Evolutionary conservation across 257 asterid genomes (phyloP).

Genomic region (Handroanthus guayacan): DNA sequence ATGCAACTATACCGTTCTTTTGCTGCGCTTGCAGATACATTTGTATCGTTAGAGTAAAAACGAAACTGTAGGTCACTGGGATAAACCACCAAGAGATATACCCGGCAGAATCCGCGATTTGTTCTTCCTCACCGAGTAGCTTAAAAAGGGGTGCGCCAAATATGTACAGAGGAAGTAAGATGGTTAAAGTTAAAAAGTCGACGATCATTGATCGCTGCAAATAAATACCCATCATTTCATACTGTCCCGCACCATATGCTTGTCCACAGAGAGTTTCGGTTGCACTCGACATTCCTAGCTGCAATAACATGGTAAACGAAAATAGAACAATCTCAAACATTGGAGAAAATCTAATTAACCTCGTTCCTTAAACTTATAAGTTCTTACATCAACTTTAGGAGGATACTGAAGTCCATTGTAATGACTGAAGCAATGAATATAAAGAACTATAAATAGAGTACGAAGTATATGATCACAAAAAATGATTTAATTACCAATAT

Average conservation of each 20-base stretch:
- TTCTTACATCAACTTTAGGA: no score
- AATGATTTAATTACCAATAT: conserved; percentile 54
- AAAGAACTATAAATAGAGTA: not conserved
- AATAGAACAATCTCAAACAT: no score
- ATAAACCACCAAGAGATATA: conserved; percentile 78
- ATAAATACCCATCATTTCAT: conserved; percentile 94
- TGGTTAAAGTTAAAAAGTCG: conserved; percentile 64
- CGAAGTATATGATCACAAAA: no score
- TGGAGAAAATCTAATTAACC: no score
- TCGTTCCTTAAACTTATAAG: no score
- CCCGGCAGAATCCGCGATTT: conserved; percentile 73
- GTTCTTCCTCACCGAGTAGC: conserved; percentile 69
- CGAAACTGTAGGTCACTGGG: conserved; percentile 65
- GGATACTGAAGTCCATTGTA: no score
- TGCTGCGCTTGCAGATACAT: conserved; percentile 95
- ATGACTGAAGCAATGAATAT: not conserved
- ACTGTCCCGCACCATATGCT: conserved; percentile 88
- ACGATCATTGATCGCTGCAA: conserved; percentile 93
- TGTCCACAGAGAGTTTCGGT: conserved; percentile 97
- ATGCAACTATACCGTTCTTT: conserved; percentile 77
- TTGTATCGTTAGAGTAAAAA: conserved; percentile 80
- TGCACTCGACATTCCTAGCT: conserved; percentile 98
- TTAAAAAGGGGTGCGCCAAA: conserved; percentile 68
- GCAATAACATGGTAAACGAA: conserved; percentile 19
- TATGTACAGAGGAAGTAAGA: conserved; percentile 68